Percentiles rank a stretch among this genome's conserved stretches.
phyloP scores from a whole-genome alignment of 2,329 filamentous ascomycete genomes.

The Cytospora mali region DNA sequence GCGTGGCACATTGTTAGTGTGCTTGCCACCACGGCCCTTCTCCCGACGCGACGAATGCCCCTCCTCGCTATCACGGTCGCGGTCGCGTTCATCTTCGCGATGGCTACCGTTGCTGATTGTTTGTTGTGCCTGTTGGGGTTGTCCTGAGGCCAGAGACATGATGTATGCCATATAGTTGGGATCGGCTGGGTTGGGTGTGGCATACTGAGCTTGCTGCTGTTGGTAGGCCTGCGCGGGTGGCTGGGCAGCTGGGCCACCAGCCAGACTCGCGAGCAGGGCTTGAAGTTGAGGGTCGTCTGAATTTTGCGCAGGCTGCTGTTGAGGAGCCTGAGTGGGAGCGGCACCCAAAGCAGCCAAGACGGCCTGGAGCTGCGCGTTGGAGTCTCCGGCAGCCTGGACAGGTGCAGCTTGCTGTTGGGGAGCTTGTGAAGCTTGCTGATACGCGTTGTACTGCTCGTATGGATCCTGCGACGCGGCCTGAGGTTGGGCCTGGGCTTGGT shows the following conservation, averaged over 20 bases:
- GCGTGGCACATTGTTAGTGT: slow-evolving; percentile 35
- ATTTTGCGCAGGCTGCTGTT: slow-evolving; percentile 23
- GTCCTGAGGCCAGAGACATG: slow-evolving; percentile 28
- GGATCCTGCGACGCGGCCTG: slow-evolving; percentile 28
- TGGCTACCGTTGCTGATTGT: slow-evolving; percentile 29
- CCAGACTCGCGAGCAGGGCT: slow-evolving; percentile 47
- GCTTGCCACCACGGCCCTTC: slow-evolving; percentile 38
- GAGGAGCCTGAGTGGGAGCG: slow-evolving; percentile 33
- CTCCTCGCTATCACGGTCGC: slow-evolving; percentile 36
- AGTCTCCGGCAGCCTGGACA: slow-evolving; percentile 30
- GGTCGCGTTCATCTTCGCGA: slow-evolving; percentile 33
- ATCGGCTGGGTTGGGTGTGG: slow-evolving; percentile 40
- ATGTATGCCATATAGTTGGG: slow-evolving; percentile 40
- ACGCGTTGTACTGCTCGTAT: slow-evolving; percentile 30
- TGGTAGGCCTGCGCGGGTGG: slow-evolving; percentile 28
- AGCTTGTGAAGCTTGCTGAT: slow-evolving; percentile 34
- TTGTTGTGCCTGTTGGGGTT: slow-evolving; percentile 27
- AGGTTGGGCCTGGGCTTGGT: slow-evolving; percentile 26
- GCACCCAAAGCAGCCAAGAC: slow-evolving; percentile 34
- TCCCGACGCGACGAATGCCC: slow-evolving; percentile 37
- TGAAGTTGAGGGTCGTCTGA: slow-evolving; percentile 43
- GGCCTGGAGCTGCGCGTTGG: slow-evolving; percentile 33
- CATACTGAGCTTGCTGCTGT: slow-evolving; percentile 32
- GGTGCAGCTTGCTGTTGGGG: slow-evolving; percentile 28
- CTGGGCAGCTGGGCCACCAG: slow-evolving; percentile 18